These are phyloP conservation scores for Taxawa tesnikishii DNA, from an alignment of 2,329 filamentous ascomycete species.

Conservation along the genomic window DNA sequence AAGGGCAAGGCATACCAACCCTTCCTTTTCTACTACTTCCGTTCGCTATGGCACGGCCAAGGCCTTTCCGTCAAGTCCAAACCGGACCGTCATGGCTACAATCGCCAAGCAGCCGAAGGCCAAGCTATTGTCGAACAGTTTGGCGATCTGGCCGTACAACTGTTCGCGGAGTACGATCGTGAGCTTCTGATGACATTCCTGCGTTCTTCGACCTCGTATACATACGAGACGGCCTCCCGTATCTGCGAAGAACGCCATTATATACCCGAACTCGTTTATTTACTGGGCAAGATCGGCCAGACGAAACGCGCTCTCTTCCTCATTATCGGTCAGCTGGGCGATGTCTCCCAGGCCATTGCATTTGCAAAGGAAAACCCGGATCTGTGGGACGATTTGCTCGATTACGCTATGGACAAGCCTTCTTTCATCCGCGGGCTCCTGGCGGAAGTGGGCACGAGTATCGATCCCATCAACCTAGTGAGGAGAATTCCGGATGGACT, in stretches of 20 bases:
- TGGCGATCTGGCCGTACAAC: conserved; percentile 71
- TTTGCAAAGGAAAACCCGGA: conserved; percentile 91
- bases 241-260: conserved; percentile 73
- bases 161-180: conserved; percentile 78
- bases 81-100: conserved; percentile 13
- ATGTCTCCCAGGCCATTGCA: conserved; percentile 83
- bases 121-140: conserved; percentile 66
- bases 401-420: conserved; percentile 97
- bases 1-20: conserved; percentile 47
- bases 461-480: conserved; percentile 84
- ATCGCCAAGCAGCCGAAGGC: conserved; percentile 36
- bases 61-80: conserved; percentile 33
- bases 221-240: conserved; percentile 65
- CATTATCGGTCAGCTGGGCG: conserved; percentile 84
- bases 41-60: conserved; percentile 71
- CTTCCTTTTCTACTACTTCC: conserved; percentile 87
- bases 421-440: conserved; percentile 84
- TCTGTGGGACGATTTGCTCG: conserved; percentile 86
- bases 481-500: conserved; percentile 83
- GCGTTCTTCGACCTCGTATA: conserved; percentile 67
- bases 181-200: conserved; percentile 76
- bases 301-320: conserved; percentile 83
- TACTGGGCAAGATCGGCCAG: conserved; percentile 90
- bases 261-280: conserved; percentile 85
- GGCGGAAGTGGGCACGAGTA: conserved; percentile 85